Evolutionary conservation across 2,329 filamentous ascomycete species (phyloP).

Genomic region (Fusarium sp.): DNA sequence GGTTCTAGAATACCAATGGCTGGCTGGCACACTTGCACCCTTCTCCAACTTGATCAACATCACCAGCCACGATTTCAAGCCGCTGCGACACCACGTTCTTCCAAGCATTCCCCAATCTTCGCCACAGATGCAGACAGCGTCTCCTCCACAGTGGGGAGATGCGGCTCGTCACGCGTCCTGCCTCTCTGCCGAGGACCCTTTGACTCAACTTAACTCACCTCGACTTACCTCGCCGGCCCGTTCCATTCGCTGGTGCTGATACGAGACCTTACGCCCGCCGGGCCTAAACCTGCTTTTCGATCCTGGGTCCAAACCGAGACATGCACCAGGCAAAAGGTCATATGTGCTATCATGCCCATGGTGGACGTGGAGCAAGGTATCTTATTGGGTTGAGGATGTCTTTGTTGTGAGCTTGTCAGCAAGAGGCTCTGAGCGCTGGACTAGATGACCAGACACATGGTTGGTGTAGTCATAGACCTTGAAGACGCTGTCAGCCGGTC

Average conservation of each 20-base stretch:
- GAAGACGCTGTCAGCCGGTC: constrained; percentile 22
- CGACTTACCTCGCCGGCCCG: constrained; percentile 20
- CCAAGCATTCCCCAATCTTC: constrained; percentile 10
- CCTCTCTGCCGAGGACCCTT: constrained; percentile 13
- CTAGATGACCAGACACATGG: constrained; percentile 15
- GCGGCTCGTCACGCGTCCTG: constrained; percentile 43
- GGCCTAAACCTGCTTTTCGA: constrained; percentile 33
- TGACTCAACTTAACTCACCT: constrained; percentile 15
- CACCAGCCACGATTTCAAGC: constrained; percentile 29
- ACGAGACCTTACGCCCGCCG: constrained; percentile 38
- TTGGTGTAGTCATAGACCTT: constrained; percentile 13
- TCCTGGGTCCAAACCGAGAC: constrained; percentile 30
- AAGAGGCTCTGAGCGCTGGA: constrained; percentile 35
- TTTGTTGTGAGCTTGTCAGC: constrained; percentile 16
- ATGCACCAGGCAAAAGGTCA: constrained; percentile 42
- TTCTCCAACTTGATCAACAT: constrained; percentile 31
- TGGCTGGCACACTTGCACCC: constrained; percentile 19
- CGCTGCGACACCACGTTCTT: background rate
- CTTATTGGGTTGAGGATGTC: constrained; percentile 24
- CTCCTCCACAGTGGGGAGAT: constrained; percentile 29
- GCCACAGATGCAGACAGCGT: constrained; percentile 24
- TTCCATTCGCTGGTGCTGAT: constrained; percentile 43
- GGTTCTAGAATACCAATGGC: constrained; percentile 13
- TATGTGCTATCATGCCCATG: constrained; percentile 31
- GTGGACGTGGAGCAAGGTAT: constrained; percentile 12